These are phyloP conservation scores for Fusarium camptoceras DNA, from an alignment of 2,329 filamentous ascomycete species.

Conservation along the genomic window DNA sequence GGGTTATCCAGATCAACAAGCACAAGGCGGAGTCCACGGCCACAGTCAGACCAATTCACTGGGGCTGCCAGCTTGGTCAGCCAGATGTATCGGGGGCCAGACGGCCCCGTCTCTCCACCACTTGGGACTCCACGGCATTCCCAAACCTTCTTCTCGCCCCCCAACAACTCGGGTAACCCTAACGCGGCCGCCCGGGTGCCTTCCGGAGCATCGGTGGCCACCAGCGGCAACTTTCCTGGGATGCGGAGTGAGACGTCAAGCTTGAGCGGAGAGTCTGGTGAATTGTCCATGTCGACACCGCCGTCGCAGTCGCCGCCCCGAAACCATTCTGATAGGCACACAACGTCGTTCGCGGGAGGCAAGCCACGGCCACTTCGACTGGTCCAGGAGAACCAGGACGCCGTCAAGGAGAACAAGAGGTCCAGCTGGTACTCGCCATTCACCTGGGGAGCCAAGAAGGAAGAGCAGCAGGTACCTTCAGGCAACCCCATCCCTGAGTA, in stretches of 20 bases:
- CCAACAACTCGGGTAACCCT: conserved; percentile 63
- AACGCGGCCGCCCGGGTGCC: conserved; percentile 64
- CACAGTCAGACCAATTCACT: conserved; percentile 73
- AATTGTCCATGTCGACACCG: conserved; percentile 54
- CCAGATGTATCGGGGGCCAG: conserved; percentile 87
- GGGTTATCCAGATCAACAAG: conserved; percentile 66
- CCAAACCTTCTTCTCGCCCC: conserved; percentile 71
- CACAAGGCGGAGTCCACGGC: conserved; percentile 64
- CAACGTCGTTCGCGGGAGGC: conserved; percentile 67
- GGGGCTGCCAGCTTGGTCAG: conserved; percentile 79
- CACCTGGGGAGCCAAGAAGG: conserved; percentile 63
- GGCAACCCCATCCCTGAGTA: conserved; percentile 53
- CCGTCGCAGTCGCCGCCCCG: conserved; percentile 66
- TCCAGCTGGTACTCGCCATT: conserved; percentile 73
- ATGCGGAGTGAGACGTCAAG: conserved; percentile 74
- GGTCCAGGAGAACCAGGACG: conserved; percentile 79
- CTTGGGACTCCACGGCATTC: conserved; percentile 69
- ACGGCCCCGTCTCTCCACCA: conserved; percentile 71
- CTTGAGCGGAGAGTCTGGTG: conserved; percentile 75
- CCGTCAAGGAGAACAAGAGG: conserved; percentile 66
- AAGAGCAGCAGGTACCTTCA: conserved; percentile 53
- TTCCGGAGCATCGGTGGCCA: conserved; percentile 59
- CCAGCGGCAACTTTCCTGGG: conserved; percentile 75
- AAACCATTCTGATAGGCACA: conserved; percentile 65
- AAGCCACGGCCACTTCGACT: conserved; percentile 88